Conservation (phyloP, 2,329 filamentous ascomycete species). For the Curvularia sp. region DNA sequence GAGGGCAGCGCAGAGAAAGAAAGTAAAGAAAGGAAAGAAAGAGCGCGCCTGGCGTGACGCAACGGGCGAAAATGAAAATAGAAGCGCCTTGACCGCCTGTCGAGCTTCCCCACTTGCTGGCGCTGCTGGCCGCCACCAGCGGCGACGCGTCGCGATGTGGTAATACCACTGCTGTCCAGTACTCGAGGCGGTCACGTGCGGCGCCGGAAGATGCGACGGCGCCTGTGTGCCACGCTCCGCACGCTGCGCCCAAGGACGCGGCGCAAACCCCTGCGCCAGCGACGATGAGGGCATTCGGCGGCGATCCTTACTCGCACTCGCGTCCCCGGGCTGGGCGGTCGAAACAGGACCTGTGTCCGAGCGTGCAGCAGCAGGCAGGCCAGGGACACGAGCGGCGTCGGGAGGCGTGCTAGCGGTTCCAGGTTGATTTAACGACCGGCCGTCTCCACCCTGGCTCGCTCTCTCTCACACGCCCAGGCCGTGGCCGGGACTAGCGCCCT, state of each 20-base stretch:
- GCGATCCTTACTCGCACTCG: conserved; percentile 33
- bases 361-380: conserved; percentile 23
- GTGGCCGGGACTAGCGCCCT: conserved; percentile 22
- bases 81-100: conserved; percentile 1
- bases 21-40: not conserved
- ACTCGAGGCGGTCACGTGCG: conserved; percentile 27
- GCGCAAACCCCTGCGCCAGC: too few relatives aligned
- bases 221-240: not conserved
- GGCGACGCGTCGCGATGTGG: not conserved
- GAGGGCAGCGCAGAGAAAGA: not conserved
- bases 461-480: conserved; percentile 14
- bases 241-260: too few relatives aligned
- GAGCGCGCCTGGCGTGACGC: conserved; percentile 10
- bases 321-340: conserved; percentile 38
- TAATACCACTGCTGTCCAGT: not conserved
- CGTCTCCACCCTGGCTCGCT: conserved; percentile 1
- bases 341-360: conserved; percentile 39
- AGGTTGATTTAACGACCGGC: conserved; percentile 49
- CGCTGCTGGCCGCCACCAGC: not conserved
- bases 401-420: conserved; percentile 46
- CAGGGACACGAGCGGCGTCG: conserved; percentile 40
- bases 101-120: not conserved
- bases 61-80: not conserved
- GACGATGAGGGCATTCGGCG: conserved; percentile 9
- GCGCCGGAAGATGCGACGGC: conserved; percentile 18